These are phyloP conservation scores for Penicillium verrucosum DNA, from an alignment of 2,329 filamentous ascomycete genomes.

Conservation along the genomic window DNA sequence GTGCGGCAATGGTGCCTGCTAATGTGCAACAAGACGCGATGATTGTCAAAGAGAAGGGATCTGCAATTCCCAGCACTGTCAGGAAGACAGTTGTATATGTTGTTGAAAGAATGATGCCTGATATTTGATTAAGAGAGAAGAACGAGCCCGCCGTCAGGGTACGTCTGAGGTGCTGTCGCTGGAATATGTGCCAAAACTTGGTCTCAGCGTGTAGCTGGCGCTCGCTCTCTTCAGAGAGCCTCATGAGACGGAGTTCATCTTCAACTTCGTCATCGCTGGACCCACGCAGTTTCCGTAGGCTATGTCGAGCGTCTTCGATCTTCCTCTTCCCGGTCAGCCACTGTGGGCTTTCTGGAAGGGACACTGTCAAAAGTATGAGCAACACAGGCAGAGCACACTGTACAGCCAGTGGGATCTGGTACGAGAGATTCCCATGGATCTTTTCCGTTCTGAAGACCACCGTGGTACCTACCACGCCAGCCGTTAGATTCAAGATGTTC, in stretches of 20 bases:
- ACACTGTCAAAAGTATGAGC: conserved; percentile 28
- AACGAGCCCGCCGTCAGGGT: conserved; percentile 38
- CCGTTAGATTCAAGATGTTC: conserved; percentile 32
- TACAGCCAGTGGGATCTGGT: conserved; percentile 37
- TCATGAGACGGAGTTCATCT: conserved; percentile 33
- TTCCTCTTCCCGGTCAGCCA: conserved; percentile 33
- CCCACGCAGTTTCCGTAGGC: conserved; percentile 33
- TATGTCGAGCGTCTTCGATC: conserved; percentile 28
- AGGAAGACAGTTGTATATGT: conserved; percentile 41
- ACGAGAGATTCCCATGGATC: conserved; percentile 26
- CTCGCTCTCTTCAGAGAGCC: conserved; percentile 27
- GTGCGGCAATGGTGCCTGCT: conserved; percentile 36
- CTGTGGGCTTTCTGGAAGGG: conserved; percentile 35
- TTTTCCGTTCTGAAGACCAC: conserved; percentile 34
- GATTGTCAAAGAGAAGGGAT: conserved; percentile 37
- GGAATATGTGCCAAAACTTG: conserved; percentile 38
- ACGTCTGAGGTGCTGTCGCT: conserved; percentile 33
- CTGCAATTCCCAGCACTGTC: conserved; percentile 31
- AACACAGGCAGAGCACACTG: conserved; percentile 35
- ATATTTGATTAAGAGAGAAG: conserved; percentile 37
- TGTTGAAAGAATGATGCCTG: conserved; percentile 37
- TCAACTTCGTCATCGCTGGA: conserved; percentile 31
- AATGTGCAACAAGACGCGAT: conserved; percentile 37
- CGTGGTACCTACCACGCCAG: conserved; percentile 33
- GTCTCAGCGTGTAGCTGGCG: conserved; percentile 24